Conservation (phyloP, 139 green algal species). For the Coelastrella sp. region DNA sequence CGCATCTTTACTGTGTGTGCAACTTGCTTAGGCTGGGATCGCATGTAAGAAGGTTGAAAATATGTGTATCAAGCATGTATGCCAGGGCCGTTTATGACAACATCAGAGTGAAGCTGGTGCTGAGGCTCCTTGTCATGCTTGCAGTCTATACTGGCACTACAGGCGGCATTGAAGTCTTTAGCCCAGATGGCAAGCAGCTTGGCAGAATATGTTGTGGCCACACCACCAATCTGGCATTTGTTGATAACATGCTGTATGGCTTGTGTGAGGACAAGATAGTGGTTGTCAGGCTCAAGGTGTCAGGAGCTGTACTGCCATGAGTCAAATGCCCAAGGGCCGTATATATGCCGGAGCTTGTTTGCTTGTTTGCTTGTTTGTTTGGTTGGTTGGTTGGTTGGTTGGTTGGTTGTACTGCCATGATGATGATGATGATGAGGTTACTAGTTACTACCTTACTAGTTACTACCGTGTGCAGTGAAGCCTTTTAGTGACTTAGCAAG, state of each 20-base stretch:
- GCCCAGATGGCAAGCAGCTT: slow-evolving; percentile 6
- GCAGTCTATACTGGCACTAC: slow-evolving; percentile 37
- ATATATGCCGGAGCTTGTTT: too few relatives aligned
- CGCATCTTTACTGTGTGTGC: neutral
- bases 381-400: too few relatives aligned
- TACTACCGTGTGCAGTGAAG: too few relatives aligned
- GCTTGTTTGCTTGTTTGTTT: too few relatives aligned
- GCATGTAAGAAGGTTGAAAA: too few relatives aligned
- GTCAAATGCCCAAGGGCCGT: too few relatives aligned
- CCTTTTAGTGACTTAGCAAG: too few relatives aligned
- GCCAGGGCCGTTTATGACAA: neutral
- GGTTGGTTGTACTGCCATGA: too few relatives aligned
- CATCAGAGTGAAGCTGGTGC: neutral
- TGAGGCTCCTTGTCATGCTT: neutral
- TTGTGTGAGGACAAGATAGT: slow-evolving; percentile 31
- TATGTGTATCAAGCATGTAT: too few relatives aligned
- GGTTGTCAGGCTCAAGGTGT: slow-evolving; percentile 4
- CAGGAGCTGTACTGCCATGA: slow-evolving; percentile 20
- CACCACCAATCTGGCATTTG: slow-evolving; percentile 43
- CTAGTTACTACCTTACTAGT: too few relatives aligned
- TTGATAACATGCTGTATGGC: slow-evolving; percentile 20
- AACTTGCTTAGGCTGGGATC: neutral
- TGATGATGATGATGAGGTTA: too few relatives aligned
- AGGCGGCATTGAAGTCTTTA: slow-evolving; percentile 46
- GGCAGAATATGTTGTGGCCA: slow-evolving; percentile 19